phyloP scores from a whole-genome alignment of 2,329 filamentous ascomycete genomes.

The Colletotrichum trifolii region DNA sequence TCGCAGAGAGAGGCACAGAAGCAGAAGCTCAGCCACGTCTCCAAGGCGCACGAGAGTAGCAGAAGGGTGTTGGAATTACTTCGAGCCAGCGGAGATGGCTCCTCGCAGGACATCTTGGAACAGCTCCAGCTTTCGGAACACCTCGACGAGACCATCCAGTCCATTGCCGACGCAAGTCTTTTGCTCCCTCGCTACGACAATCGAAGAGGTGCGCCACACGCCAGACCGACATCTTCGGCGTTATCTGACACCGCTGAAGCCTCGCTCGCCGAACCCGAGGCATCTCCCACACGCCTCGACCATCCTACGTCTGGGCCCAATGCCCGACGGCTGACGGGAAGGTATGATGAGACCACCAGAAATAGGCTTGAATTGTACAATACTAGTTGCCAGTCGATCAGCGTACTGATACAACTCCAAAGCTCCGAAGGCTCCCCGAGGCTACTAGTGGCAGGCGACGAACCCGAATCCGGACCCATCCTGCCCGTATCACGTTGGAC shows the following conservation, averaged over 20 bases:
- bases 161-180: constrained; percentile 19
- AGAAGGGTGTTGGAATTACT: constrained; percentile 14
- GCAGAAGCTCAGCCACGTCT: constrained; percentile 11
- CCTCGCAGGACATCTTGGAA: constrained; percentile 12
- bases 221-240: background rate
- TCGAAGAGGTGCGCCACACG: background rate
- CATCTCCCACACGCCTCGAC: background rate
- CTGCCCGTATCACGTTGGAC: constrained; percentile 41
- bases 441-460: background rate
- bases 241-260: too few species aligned
- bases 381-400: too few species aligned
- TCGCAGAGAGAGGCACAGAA: constrained; percentile 19
- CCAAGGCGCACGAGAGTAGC: constrained; percentile 22
- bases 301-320: too few species aligned
- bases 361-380: too few species aligned
- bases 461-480: background rate
- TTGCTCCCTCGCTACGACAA: background rate
- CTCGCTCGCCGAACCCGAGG: background rate
- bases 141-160: constrained; percentile 15
- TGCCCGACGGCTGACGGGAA: background rate
- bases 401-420: too few species aligned
- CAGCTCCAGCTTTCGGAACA: constrained; percentile 7
- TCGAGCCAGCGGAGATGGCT: constrained; percentile 8
- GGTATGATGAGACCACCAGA: background rate
- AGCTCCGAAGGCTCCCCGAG: background rate